phyloP scores from a whole-genome alignment of 1,284 basidiomycete genomes.

The Peniophora sp. region DNA sequence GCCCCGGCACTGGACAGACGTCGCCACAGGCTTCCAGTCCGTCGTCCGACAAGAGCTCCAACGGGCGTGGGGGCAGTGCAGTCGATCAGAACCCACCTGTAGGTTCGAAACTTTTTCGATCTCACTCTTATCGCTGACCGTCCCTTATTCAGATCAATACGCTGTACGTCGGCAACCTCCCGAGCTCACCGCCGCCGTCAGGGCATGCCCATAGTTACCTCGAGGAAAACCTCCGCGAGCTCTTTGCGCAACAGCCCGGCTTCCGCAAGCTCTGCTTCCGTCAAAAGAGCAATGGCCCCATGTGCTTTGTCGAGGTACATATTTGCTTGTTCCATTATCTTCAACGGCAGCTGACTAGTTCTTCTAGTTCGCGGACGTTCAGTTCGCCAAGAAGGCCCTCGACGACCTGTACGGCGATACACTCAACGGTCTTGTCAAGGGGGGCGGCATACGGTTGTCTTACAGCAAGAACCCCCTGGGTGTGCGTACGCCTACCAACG shows the following conservation, averaged over 20 bases:
- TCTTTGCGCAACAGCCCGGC: conserved; percentile 76
- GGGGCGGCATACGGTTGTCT: conserved; percentile 89
- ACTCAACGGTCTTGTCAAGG: conserved; percentile 86
- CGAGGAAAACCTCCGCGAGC: conserved; percentile 76
- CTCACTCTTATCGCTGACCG: background rate
- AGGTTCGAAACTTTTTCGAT: conserved; percentile 18
- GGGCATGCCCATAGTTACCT: conserved; percentile 72
- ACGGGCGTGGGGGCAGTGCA: conserved; percentile 40
- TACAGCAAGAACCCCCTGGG: conserved; percentile 96
- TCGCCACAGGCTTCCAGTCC: conserved; percentile 39
- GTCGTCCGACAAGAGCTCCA: conserved; percentile 31
- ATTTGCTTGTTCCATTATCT: background rate
- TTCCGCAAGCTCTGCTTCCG: conserved; percentile 91
- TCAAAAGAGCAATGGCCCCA: conserved; percentile 93
- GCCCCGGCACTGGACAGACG: conserved; percentile 23
- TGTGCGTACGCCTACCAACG: conserved; percentile 70
- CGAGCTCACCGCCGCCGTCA: conserved; percentile 58
- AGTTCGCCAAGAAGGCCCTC: conserved; percentile 77
- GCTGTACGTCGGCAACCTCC: conserved; percentile 90
- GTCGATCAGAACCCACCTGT: conserved; percentile 83
- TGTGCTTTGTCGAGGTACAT: conserved; percentile 91
- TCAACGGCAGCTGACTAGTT: background rate
- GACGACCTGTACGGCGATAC: conserved; percentile 89
- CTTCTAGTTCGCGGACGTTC: conserved; percentile 82
- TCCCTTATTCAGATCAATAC: conserved; percentile 75